phyloP scores from a whole-genome alignment of 2,329 filamentous ascomycete genomes.

The Microsporum canis region DNA sequence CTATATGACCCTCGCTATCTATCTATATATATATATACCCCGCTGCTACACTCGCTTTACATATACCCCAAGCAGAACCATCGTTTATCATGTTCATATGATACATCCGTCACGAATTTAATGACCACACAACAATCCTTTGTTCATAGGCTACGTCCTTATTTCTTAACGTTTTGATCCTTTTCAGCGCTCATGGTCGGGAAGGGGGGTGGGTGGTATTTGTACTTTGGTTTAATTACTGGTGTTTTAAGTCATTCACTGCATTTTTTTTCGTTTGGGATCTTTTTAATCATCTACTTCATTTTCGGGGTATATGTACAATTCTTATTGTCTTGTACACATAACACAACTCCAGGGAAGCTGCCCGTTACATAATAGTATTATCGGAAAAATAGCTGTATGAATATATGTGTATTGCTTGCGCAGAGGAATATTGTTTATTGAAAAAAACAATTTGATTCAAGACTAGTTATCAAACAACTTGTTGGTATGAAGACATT shows the following conservation, averaged over 20 bases:
- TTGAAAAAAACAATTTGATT: not conserved
- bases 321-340: not conserved
- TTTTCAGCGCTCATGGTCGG: not conserved
- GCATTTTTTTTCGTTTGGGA: not conserved
- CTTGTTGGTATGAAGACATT: not conserved
- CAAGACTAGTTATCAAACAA: not conserved
- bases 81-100: not conserved
- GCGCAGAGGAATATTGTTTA: not conserved
- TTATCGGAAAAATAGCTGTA: not conserved
- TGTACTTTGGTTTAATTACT: not conserved
- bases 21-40: not conserved
- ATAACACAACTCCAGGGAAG: not conserved
- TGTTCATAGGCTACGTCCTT: not conserved
- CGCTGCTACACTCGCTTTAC: not conserved
- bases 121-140: not conserved
- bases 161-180: not conserved
- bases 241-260: not conserved
- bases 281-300: not conserved
- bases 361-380: not conserved
- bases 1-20: not conserved
- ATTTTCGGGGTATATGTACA: not conserved
- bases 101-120: not conserved
- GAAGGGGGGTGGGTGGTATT: not conserved
- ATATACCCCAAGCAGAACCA: not conserved
- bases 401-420: not conserved